These are phyloP conservation scores for Colletotrichum ledebouriae DNA, from an alignment of 2,329 filamentous ascomycete genomes.

Conservation along the genomic window DNA sequence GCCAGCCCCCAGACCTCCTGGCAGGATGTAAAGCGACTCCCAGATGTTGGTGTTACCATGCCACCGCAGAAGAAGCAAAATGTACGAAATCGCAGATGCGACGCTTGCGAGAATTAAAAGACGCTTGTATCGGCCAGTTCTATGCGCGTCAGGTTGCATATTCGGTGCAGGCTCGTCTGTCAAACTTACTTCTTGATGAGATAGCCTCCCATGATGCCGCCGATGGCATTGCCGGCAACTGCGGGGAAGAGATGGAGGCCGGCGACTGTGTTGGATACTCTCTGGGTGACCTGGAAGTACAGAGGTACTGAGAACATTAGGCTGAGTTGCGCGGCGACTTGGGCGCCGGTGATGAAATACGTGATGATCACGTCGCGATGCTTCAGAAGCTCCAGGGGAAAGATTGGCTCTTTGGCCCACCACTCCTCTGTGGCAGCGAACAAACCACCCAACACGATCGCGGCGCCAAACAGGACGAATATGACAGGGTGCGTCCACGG, in stretches of 20 bases:
- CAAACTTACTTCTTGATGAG: conserved; percentile 62
- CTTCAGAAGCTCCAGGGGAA: conserved; percentile 68
- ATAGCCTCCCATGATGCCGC: conserved; percentile 70
- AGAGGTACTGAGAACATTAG: conserved; percentile 74
- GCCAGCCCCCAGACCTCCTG: conserved; percentile 60
- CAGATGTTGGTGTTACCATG: conserved; percentile 67
- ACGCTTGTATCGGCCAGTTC: conserved; percentile 71
- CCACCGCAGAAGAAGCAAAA: conserved; percentile 69
- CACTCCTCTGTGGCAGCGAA: conserved; percentile 36
- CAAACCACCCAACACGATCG: conserved; percentile 28
- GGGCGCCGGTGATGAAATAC: conserved; percentile 65
- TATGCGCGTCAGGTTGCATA: conserved; percentile 42
- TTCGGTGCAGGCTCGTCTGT: neutral
- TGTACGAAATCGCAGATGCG: conserved; percentile 64
- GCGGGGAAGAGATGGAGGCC: conserved; percentile 75
- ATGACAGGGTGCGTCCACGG: conserved; percentile 66
- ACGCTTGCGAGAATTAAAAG: conserved; percentile 65
- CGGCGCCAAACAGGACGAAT: conserved; percentile 53
- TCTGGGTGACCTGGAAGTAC: conserved; percentile 76
- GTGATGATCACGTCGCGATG: conserved; percentile 66
- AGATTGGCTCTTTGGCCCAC: conserved; percentile 67
- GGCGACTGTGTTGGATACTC: conserved; percentile 69
- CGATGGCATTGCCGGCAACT: conserved; percentile 75
- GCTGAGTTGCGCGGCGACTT: conserved; percentile 66
- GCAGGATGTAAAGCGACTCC: conserved; percentile 72